phyloP scores from a whole-genome alignment of 495 filamentous ascomycete genomes.

The Aspergillus kassunensis region DNA sequence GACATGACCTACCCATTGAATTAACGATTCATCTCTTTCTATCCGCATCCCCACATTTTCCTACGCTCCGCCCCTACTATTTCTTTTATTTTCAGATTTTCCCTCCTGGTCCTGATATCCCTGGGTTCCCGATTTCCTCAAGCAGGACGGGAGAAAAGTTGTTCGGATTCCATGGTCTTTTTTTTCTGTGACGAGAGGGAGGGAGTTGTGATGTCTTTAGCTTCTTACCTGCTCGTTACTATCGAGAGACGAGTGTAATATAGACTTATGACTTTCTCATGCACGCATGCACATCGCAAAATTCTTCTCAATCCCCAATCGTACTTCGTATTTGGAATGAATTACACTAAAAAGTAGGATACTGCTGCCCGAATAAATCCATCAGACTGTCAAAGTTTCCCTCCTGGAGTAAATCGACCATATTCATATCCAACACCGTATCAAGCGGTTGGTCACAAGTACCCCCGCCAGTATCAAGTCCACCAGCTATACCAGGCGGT shows the following conservation, averaged over 20 bases:
- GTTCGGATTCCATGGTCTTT: slow-evolving; percentile 25
- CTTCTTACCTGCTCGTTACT: slow-evolving; percentile 26
- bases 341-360: slow-evolving; percentile 30
- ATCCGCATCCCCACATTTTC: slow-evolving; percentile 23
- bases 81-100: slow-evolving; percentile 19
- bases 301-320: too few relatives aligned
- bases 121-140: slow-evolving; percentile 46
- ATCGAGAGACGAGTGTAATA: slow-evolving; percentile 31
- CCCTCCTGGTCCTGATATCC: slow-evolving; percentile 48
- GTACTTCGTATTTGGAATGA: too few relatives aligned
- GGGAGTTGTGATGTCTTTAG: slow-evolving; percentile 34
- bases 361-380: slow-evolving; percentile 38
- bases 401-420: slow-evolving; percentile 37
- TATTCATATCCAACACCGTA: slow-evolving; percentile 37
- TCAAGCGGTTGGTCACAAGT: slow-evolving; percentile 18
- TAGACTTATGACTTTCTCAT: slow-evolving; percentile 40
- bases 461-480: not conserved
- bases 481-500: not conserved
- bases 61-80: slow-evolving; percentile 16
- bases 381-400: slow-evolving; percentile 35
- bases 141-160: slow-evolving; percentile 26
- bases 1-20: slow-evolving; percentile 33
- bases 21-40: slow-evolving; percentile 29
- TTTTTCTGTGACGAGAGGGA: slow-evolving; percentile 23
- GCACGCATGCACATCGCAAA: too few relatives aligned